Conservation (phyloP, 345 rosid species). For the Melastoma malabathricum region DNA sequence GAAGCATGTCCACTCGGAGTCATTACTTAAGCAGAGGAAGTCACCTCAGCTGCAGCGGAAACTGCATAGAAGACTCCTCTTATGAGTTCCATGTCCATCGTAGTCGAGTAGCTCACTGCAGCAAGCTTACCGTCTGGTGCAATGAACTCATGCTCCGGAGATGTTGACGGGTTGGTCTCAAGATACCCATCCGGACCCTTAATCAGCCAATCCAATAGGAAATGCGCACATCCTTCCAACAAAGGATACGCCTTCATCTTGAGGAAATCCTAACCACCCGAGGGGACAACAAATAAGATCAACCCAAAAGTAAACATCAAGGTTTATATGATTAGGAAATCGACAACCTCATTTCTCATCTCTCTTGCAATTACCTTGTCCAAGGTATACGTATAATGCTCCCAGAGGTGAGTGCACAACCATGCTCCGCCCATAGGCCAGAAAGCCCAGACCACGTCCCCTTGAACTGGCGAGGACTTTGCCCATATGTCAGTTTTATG, state of each 20-base stretch:
- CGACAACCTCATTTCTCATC: too few species aligned
- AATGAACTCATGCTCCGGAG: conserved; percentile 78
- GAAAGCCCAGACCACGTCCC: conserved; percentile 76
- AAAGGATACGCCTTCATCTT: conserved; percentile 63
- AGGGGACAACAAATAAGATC: conserved; percentile 3
- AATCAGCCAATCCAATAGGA: conserved; percentile 85
- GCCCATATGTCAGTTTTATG: conserved; percentile 92
- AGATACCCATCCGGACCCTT: conserved; percentile 67
- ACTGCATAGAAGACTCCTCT: conserved; percentile 62
- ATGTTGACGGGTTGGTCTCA: conserved; percentile 89
- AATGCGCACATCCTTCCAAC: conserved; percentile 66
- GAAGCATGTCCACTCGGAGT: background rate
- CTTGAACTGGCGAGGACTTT: conserved; percentile 75
- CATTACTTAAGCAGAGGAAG: conserved; percentile 3
- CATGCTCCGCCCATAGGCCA: conserved; percentile 99
- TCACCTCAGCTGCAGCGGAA: conserved; percentile 76
- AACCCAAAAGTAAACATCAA: too few species aligned
- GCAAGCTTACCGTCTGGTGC: conserved; percentile 74
- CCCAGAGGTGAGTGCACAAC: conserved; percentile 95
- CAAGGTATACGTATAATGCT: conserved; percentile 73
- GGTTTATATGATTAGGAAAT: too few species aligned
- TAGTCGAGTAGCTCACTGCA: conserved; percentile 85
- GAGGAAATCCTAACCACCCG: conserved; percentile 59
- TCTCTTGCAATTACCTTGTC: conserved; percentile 38
- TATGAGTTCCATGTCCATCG: conserved; percentile 86